Base-by-base conservation (phyloP, 306 rosid genomes). In the Quercus engelmannii region DNA sequence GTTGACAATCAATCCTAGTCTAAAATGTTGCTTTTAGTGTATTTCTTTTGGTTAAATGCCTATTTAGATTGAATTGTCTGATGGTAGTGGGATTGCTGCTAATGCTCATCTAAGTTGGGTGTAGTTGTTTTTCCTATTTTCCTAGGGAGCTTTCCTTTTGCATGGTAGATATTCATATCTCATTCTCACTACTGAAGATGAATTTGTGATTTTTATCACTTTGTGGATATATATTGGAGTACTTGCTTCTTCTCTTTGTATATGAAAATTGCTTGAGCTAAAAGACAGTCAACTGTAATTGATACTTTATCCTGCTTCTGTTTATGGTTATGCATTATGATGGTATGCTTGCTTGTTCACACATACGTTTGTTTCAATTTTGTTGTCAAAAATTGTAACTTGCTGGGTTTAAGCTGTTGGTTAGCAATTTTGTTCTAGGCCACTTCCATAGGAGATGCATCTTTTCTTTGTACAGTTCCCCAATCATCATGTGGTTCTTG, bases 1-100 rank as follows among this genome's bases (percentile, higher is more conserved):
- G 51, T 67, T 9, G 28, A 67, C 25, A 67, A 70, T 46, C 72
- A 28, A 26, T 62, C 69, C 38, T 15, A 6, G 69, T 65, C 68
- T 30, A 49, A 49, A 49, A 49, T 49, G 54, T 49, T 49, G 54
- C 54, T 49, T 41, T 11, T 49, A 12, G 17, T 12, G 23, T 59
- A 23, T 59, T 21, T 6, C 65, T 69, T 81, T 57, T n/a, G 7
- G 64, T 69, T 71, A 80, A 74, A 55, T 83, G 20, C 69, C 31
- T 76, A 41, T 41, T 74, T n/a, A 62, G 59, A 79, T 69, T 41
- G n/a, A 57, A 30, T 68, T 69, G 56, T 19, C 73, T 65, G 55
- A 73, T 15, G 54, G 19, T 3, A 64, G 9, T 78, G 46, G 26
- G 55, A 30, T 28, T 35, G 38, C 49, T 58, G 58, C 49, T 49